Conservation (phyloP, 176 grass and related monocot genomes). For the Canna indica region DNA sequence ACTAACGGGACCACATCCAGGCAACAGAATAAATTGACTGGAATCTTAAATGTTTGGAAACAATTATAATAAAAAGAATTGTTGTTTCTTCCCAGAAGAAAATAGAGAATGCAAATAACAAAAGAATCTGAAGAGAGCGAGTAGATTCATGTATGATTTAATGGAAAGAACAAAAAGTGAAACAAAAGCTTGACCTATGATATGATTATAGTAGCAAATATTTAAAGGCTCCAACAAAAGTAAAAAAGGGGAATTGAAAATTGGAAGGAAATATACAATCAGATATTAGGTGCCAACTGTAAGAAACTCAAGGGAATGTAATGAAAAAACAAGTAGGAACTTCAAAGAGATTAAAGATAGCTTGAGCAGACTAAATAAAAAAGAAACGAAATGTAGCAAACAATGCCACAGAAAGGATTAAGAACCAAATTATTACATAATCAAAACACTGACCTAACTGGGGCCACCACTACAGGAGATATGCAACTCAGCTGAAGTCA, state of each 20-base stretch:
- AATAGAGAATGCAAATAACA: background rate
- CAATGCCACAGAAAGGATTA: slow-evolving; percentile 37
- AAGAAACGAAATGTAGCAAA: slow-evolving; percentile 8
- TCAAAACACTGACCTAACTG: slow-evolving; percentile 80
- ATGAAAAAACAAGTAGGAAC: background rate
- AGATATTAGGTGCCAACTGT: background rate
- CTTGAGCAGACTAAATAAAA: slow-evolving; percentile 5
- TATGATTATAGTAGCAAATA: background rate
- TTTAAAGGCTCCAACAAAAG: background rate
- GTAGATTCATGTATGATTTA: background rate
- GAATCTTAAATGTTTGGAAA: background rate
- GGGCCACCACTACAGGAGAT: slow-evolving; percentile 59
- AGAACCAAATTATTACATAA: slow-evolving; percentile 54
- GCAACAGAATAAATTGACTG: background rate
- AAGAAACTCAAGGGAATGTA: slow-evolving; percentile 6
- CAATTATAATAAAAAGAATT: background rate
- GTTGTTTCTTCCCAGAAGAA: background rate
- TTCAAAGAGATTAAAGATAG: background rate
- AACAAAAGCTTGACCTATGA: background rate
- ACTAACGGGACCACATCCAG: background rate
- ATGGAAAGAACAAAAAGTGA: background rate
- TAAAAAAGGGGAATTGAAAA: background rate
- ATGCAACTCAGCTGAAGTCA: slow-evolving; percentile 79
- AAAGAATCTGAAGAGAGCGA: background rate
- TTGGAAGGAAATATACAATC: background rate